A percentile compares a stretch with the other conserved stretches of the same genome.
These are phyloP conservation scores for Cantharellus anzutake DNA, from an alignment of 768 basidiomycete species.

Conservation along the genomic window DNA sequence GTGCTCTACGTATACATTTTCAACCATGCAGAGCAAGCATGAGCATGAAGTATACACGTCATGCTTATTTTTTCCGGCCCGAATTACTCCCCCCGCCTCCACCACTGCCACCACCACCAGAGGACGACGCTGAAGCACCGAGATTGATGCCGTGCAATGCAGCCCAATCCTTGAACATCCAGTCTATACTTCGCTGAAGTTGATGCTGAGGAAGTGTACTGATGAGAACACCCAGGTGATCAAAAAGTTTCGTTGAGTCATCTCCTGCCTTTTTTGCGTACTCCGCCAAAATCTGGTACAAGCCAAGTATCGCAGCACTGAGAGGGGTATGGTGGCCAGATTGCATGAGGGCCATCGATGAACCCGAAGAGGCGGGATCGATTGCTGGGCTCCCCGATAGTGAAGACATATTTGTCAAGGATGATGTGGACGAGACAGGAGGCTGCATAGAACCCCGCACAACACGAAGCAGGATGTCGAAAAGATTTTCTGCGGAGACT, in stretches of 20 bases:
- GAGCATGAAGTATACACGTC: too few relatives aligned
- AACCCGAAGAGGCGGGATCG: slow-evolving; percentile 32
- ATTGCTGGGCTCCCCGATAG: background rate
- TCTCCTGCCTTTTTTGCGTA: slow-evolving; percentile 50
- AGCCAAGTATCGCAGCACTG: slow-evolving; percentile 77
- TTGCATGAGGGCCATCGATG: slow-evolving; percentile 14
- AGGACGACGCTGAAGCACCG: too few relatives aligned
- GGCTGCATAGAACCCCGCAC: slow-evolving; percentile 35
- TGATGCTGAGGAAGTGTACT: slow-evolving; percentile 72
- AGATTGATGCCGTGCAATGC: background rate
- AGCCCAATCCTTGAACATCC: slow-evolving; percentile 65
- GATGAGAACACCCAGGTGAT: slow-evolving; percentile 73
- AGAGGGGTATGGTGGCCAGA: slow-evolving; percentile 82
- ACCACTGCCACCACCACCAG: too few relatives aligned
- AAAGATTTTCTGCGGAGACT: slow-evolving; percentile 58
- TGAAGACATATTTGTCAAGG: slow-evolving; percentile 17
- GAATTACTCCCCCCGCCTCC: too few relatives aligned
- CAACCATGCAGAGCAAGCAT: too few relatives aligned
- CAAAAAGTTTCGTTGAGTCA: slow-evolving; percentile 43
- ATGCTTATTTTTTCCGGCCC: too few relatives aligned
- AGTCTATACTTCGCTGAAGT: slow-evolving; percentile 81
- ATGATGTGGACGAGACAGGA: slow-evolving; percentile 37
- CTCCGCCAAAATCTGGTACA: slow-evolving; percentile 70
- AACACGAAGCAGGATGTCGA: slow-evolving; percentile 84
- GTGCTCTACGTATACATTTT: too few relatives aligned